Base-by-base conservation (phyloP, 2,329 filamentous ascomycete species). In the Sporothrix globosa region DNA sequence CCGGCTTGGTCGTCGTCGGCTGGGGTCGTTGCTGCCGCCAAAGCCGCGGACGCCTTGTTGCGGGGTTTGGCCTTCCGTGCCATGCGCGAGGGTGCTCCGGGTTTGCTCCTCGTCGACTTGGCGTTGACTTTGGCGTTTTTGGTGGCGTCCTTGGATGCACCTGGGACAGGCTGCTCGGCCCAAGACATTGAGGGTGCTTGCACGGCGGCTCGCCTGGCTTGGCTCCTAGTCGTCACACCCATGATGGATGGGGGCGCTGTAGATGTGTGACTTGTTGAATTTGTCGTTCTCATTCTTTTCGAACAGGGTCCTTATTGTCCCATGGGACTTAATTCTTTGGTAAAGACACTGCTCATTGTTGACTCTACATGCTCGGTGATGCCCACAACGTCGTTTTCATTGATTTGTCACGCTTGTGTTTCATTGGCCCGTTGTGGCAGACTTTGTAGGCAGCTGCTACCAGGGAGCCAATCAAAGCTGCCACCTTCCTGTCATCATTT, bases 181-280 rank as follows among this genome's bases (percentile, higher is more conserved):
- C 17, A 39, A 4, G 54, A 58, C 1, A 19, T 30, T 3, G 17
- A 39, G 6, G 30, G 7, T 17, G 30, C 2, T 3, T 39, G 39
- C 39, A n/a, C 17, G 1, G 30, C 54, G 30, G 9, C 30, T n/a
- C n/a, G 30, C 9, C 9, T 39, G 30, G 30, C 54, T 14, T 58
- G 54, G 30, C 54, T n/a, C 54, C 54, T 58, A 10, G 54, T 58
- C 30, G 54, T 39, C 54, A 39, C 54, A 19, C 17, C 54, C 54
- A 58, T 58, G 9, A 7, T n/a, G 17, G 30, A 30, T 7, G 14
- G 9, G 21, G 13, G 11, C 17, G 53, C 19, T 34, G 27, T 34
- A 34, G 34, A 34, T 34, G 34, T 34, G 34, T 6, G 34, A 9
- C 34, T 4, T 34, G 7, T 6, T 34, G 34, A 9, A 34, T 34